A percentile compares a stretch with the other conserved stretches of the same genome.
Conservation (phyloP, 1,139 yeast species). For the Hansenula sp. region DNA sequence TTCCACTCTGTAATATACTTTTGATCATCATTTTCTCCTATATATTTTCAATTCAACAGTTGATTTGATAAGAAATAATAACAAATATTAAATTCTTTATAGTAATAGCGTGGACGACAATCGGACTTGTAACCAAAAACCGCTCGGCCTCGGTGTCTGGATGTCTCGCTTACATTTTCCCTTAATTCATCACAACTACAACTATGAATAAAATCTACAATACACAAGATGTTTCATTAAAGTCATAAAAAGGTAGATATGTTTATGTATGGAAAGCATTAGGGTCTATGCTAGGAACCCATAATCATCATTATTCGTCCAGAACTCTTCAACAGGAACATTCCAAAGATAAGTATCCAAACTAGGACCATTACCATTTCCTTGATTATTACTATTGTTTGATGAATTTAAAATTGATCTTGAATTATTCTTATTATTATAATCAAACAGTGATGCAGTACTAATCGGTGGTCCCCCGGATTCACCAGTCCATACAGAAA, state of each 20-base stretch:
- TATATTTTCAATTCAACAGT: background rate
- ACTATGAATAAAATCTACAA: background rate
- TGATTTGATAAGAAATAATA: too few species aligned
- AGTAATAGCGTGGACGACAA: too few species aligned
- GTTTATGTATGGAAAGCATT: too few species aligned
- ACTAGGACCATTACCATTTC: background rate
- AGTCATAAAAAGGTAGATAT: too few species aligned
- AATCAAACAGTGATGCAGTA: slow-evolving; percentile 20
- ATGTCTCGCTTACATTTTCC: background rate
- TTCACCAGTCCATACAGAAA: slow-evolving; percentile 57
- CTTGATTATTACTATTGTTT: background rate
- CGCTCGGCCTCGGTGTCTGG: background rate
- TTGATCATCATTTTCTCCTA: slow-evolving; percentile 1
- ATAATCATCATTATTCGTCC: slow-evolving; percentile 40
- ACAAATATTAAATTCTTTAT: too few species aligned
- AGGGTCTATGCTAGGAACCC: slow-evolving; percentile 35
- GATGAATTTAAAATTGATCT: slow-evolving; percentile 2
- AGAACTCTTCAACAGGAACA: slow-evolving; percentile 37
- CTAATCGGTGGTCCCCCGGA: slow-evolving; percentile 27
- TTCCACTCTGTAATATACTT: background rate
- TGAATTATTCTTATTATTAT: slow-evolving; percentile 6
- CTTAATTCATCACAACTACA: background rate
- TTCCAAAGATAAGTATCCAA: slow-evolving; percentile 21
- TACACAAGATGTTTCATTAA: background rate
- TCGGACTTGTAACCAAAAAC: too few species aligned